Evolutionary conservation across 257 asterid genomes (phyloP), one percentile per base, ranked within the genome.

Genomic region (Nicotiana attenuata): DNA sequence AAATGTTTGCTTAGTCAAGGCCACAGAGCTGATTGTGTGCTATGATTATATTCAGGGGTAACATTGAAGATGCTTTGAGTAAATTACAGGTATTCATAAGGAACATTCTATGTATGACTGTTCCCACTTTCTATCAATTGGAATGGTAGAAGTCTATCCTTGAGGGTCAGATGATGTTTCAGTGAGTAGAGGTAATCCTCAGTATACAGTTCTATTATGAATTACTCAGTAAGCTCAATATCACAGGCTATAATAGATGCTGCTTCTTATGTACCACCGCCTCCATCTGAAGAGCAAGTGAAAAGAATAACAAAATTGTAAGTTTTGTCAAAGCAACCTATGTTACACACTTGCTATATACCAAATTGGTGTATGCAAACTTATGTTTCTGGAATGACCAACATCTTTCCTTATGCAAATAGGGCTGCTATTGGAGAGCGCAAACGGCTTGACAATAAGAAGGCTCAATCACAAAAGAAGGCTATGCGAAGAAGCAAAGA

Each of bases 231-330:
- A 29, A 26, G 77, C 82, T 82, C 85, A 33, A 84, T 81, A 85
- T 68, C 81, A 79, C 93, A 96, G 99, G 97, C 88, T 66, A 96
- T 96, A 83, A 92, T 96, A 66, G 98, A 96, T 81, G 97, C 91
- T 82, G 99, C 99, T 78, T 92, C 98, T 3, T 96, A 96, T 79
- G 98, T 91, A 33, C 98, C 99, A 8, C 93, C 91, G 28, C 96
- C 98, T 86, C 99, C 97, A 84, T 90, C 99, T 56, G 88, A 87
- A 87, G 98, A 93, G 90, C 91, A 91, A 4, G 87, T 88, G 78
- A 91, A 88, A 87, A 92, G 86, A 91, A 92, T 96, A 31, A 65
- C 82, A 19, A 87, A 89, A 85, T 79, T 96, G 99, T 96, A 92
- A 93, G 98, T 67, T 55, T 69, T 89, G 60, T 59, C 75, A 69